Conservation (phyloP, 2,329 filamentous ascomycete species). For the Capronia americana region DNA sequence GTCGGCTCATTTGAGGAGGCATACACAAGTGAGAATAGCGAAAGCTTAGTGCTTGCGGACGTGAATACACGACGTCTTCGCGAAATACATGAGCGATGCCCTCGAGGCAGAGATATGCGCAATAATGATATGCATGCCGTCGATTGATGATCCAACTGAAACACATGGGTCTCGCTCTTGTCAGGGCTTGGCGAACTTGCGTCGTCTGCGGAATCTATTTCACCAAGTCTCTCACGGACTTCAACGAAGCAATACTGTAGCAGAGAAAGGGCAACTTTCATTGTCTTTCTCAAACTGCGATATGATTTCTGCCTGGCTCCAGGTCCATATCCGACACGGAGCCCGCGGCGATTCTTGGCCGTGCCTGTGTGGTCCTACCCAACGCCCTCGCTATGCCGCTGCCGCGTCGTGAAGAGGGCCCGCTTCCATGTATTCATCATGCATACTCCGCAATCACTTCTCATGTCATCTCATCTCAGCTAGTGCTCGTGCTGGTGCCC, state of each 20-base stretch:
- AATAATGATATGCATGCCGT: neutral
- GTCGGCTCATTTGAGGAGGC: neutral
- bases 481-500: neutral
- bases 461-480: neutral
- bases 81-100: neutral
- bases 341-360: neutral
- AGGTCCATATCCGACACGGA: neutral
- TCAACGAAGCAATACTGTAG: neutral
- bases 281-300: neutral
- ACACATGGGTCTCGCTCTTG: neutral
- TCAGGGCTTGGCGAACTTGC: neutral
- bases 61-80: neutral
- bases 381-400: slow-evolving; percentile 26
- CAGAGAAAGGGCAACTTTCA: neutral
- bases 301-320: neutral
- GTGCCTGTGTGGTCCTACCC: neutral
- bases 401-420: neutral
- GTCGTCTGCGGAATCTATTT: neutral
- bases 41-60: neutral
- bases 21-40: neutral
- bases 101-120: neutral
- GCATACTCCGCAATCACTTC: neutral
- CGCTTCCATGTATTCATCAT: neutral
- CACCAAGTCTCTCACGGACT: neutral
- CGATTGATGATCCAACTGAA: neutral